Conservation (phyloP, 805 yeast species). For the Yueomyces sinensis region DNA sequence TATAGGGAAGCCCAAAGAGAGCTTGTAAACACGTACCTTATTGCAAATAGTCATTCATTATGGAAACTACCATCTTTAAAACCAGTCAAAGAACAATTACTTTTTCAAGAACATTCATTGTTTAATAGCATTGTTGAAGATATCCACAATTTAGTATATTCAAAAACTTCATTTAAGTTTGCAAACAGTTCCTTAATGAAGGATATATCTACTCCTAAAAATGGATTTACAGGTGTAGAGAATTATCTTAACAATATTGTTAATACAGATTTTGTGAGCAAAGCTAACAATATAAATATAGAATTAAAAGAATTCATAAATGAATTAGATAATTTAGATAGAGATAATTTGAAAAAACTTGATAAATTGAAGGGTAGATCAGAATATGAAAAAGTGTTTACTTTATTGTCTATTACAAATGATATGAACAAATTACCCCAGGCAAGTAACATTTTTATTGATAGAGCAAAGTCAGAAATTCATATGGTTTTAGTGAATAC, state of each 20-base stretch:
- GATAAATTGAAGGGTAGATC: conserved; percentile 15
- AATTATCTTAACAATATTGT: conserved; percentile 43
- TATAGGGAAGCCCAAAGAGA: conserved; percentile 52
- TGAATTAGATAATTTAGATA: background rate
- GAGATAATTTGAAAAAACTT: background rate
- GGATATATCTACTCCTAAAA: conserved; percentile 9
- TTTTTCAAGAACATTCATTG: conserved; percentile 43
- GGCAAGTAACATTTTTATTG: conserved; percentile 39
- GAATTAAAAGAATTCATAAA: conserved; percentile 24
- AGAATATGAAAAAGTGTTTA: conserved; percentile 24
- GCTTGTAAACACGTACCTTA: conserved; percentile 30
- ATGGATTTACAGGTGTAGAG: conserved; percentile 33
- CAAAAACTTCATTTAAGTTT: conserved; percentile 25
- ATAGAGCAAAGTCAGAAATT: conserved; percentile 47
- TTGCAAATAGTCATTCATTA: conserved; percentile 38
- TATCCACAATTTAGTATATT: conserved; percentile 52
- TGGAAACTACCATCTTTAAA: conserved; percentile 46
- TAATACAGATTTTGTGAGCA: conserved; percentile 41
- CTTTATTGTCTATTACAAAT: conserved; percentile 43
- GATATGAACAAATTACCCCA: conserved; percentile 49
- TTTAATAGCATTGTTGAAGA: conserved; percentile 71
- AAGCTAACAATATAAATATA: conserved; percentile 28
- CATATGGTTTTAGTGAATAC: conserved; percentile 49
- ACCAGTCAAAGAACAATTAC: conserved; percentile 37
- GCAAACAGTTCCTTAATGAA: conserved; percentile 14